A percentile compares a stretch with the other conserved stretches of the same genome.
Evolutionary conservation across 441 rosid species (phyloP).

Genomic region (Eruca vesicaria): DNA sequence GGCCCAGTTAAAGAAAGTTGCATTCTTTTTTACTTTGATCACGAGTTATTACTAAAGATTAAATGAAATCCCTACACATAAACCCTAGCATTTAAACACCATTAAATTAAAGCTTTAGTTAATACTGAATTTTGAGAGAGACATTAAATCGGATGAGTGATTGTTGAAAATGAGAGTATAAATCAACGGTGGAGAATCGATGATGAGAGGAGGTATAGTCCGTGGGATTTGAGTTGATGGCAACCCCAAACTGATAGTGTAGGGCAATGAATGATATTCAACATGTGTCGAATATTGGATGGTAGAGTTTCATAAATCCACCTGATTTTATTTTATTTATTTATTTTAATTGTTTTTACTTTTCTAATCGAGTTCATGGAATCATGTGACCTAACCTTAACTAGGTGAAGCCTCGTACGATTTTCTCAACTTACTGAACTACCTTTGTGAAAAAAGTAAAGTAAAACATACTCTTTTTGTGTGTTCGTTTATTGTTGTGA

Average conservation of each 20-base stretch:
- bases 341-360: neutral
- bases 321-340: slow-evolving; percentile 23
- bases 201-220: too few species aligned
- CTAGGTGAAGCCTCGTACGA: slow-evolving; percentile 41
- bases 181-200: slow-evolving; percentile 25
- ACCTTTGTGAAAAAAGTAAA: slow-evolving; percentile 26
- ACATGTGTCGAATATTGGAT: slow-evolving; percentile 23
- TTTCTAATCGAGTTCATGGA: slow-evolving; percentile 20
- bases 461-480: slow-evolving; percentile 22
- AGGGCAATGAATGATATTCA: slow-evolving; percentile 22
- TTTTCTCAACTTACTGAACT: slow-evolving; percentile 22
- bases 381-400: slow-evolving; percentile 42
- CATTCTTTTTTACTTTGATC: neutral
- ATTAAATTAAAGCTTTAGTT: too few species aligned
- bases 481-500: neutral
- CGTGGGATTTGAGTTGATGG: slow-evolving; percentile 27
- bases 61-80: neutral
- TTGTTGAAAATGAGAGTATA: slow-evolving; percentile 2
- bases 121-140: slow-evolving; percentile 17
- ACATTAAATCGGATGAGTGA: slow-evolving; percentile 2
- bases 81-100: slow-evolving; percentile 23
- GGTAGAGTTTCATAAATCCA: slow-evolving; percentile 19
- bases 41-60: neutral
- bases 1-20: neutral
- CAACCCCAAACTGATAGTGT: slow-evolving; percentile 30